Evolutionary conservation across 2,329 filamentous ascomycete species (phyloP), one percentile per base, ranked within the genome.

Genomic region (Tolypocladium ophioglossoides): DNA sequence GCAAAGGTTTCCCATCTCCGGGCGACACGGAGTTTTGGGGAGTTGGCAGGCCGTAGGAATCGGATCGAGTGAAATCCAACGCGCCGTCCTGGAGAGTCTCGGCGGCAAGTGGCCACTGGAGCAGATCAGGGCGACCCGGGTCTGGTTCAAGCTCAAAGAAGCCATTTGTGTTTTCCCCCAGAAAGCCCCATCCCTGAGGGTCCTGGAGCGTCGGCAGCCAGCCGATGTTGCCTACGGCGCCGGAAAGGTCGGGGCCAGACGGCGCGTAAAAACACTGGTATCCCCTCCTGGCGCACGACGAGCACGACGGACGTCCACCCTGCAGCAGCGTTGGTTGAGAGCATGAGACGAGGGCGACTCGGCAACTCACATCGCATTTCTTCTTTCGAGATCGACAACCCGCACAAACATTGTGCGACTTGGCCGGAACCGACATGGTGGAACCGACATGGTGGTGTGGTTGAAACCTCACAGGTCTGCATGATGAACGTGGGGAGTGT

Each of bases 351-450:
- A 18, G 32, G 16, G 32, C 14, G 30, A 4, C 24, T 34, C 39
- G 30, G 20, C 14, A 20, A 39, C 50, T 38, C 51, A 63, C 63
- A 54, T 61, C 56, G 50, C 63, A 64, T 51, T 58, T 64, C 53
- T 63, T 64, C 52, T 65, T 65, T 20, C 63, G 55, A 10, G 60
- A 58, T 10, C 63, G 61, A 53, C 63, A 65, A 10, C 54, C 61
- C 2, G 54, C 56, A 35, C 63, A 65, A 18, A 65, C 63, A 39
- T 64, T 58, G 22, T 56, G 59, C 12, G 63, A 57, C 32, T 61
- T 65, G 20, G 63, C 59, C 6, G 59, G 52, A 30, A 57, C 56
- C 24, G 62, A 59, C 61, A 62, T 64, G 55, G 8, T 51, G 35
- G 27, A 47, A 32, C 2, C 30, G 4, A 30, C n/a, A n/a, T n/a